phyloP scores from a whole-genome alignment of 306 rosid species.

The Vicia sativa region DNA sequence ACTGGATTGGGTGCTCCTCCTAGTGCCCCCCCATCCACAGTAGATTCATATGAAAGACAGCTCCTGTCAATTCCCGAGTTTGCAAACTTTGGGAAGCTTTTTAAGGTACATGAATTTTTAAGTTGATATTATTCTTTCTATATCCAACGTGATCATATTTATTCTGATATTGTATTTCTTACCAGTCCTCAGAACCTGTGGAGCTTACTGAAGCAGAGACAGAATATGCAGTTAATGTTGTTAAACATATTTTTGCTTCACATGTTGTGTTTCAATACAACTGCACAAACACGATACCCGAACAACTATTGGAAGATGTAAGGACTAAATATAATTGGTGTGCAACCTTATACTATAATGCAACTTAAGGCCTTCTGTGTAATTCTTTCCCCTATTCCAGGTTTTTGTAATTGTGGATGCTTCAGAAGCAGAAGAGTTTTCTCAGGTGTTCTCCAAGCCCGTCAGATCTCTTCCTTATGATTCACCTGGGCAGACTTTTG shows the following conservation, averaged over 20 bases:
- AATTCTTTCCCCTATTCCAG: slow-evolving; percentile 49
- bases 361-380: slow-evolving; percentile 31
- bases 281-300: slow-evolving; percentile 97
- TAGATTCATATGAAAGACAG: slow-evolving; percentile 79
- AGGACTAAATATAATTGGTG: slow-evolving; percentile 28
- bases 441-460: slow-evolving; percentile 74
- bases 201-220: slow-evolving; percentile 98
- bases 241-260: slow-evolving; percentile 85
- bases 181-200: slow-evolving; percentile 94
- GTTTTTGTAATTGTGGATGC: slow-evolving; percentile 83
- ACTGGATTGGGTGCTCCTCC: slow-evolving; percentile 85
- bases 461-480: slow-evolving; percentile 94
- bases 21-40: slow-evolving; percentile 69
- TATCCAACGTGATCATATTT: slow-evolving; percentile 11
- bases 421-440: slow-evolving; percentile 89
- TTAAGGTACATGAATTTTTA: slow-evolving; percentile 66
- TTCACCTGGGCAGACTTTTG: slow-evolving; percentile 87
- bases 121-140: slow-evolving; percentile 23
- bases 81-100: slow-evolving; percentile 77
- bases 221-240: slow-evolving; percentile 94
- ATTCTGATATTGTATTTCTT: slow-evolving; percentile 41
- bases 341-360: slow-evolving; percentile 15
- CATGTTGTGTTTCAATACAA: slow-evolving; percentile 95
- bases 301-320: slow-evolving; percentile 93
- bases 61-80: slow-evolving; percentile 78